phyloP scores from a whole-genome alignment of 139 green algal genomes.

The Chara braunii region DNA sequence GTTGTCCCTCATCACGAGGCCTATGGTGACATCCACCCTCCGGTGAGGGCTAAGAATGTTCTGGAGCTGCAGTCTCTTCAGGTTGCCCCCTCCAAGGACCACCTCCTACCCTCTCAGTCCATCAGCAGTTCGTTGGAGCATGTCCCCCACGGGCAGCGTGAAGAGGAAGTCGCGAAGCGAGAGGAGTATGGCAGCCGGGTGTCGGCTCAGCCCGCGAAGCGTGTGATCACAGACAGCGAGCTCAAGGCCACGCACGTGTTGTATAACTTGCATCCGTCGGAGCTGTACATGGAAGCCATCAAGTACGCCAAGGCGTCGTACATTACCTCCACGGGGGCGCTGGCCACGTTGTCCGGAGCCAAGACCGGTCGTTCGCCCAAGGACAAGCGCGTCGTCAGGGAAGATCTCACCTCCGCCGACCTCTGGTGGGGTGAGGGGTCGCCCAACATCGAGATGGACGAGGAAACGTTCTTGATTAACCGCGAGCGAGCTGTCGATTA shows the following conservation, averaged over 20 bases:
- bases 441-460: constrained; percentile 37
- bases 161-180: no score
- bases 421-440: constrained; percentile 42
- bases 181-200: no score
- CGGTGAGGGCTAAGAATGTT: no score
- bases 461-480: constrained; percentile 36
- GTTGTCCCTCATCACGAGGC: no score
- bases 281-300: constrained; percentile 32
- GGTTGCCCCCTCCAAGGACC: no score
- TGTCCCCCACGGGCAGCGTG: no score
- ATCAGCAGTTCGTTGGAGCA: no score
- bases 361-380: constrained; percentile 83
- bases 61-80: no score
- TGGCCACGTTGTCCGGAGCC: constrained; percentile 67
- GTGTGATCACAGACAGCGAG: constrained; percentile 20
- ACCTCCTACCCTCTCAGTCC: no score
- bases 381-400: constrained; percentile 88
- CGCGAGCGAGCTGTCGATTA: constrained; percentile 31
- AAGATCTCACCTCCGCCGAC: constrained; percentile 41
- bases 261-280: constrained; percentile 30
- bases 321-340: constrained; percentile 59
- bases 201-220: no score
- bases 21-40: no score
- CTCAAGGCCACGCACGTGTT: constrained; percentile 32
- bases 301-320: constrained; percentile 35